Conservation (phyloP, 2,329 filamentous ascomycete genomes). For the Lomentospora prolificans region DNA sequence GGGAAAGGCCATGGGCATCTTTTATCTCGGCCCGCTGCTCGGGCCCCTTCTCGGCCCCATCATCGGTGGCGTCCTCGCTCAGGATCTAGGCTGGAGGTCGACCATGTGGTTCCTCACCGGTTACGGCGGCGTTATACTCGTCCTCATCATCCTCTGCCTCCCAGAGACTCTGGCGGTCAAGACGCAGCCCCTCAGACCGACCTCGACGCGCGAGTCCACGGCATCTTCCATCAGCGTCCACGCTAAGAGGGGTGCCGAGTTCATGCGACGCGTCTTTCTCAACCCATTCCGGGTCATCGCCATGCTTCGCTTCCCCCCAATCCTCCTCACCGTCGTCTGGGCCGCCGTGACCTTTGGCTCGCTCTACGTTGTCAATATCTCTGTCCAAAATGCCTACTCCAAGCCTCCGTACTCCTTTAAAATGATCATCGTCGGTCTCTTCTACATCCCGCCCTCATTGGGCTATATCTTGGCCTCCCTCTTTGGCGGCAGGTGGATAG, state of each 20-base stretch:
- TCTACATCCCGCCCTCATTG: constrained; percentile 67
- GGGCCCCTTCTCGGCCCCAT: constrained; percentile 70
- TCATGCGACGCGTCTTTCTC: constrained; percentile 41
- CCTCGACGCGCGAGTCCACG: constrained; percentile 53
- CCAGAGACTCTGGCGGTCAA: constrained; percentile 49
- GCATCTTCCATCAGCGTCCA: constrained; percentile 5
- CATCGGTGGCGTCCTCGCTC: constrained; percentile 61
- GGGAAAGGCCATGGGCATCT: constrained; percentile 71
- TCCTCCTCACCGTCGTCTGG: constrained; percentile 63
- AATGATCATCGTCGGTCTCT: constrained; percentile 59
- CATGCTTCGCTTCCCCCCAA: constrained; percentile 65
- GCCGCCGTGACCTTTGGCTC: constrained; percentile 66
- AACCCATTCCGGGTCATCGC: constrained; percentile 63
- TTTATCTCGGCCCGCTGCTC: constrained; percentile 69
- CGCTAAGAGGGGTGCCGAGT: background rate
- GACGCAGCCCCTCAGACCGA: constrained; percentile 24
- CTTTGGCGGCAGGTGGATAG: constrained; percentile 68
- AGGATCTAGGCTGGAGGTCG: constrained; percentile 62
- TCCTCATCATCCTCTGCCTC: constrained; percentile 49
- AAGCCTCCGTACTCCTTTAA: constrained; percentile 57
- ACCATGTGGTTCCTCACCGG: constrained; percentile 70
- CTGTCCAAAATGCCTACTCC: constrained; percentile 61
- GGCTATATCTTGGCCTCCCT: constrained; percentile 63
- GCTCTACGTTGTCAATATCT: constrained; percentile 70
- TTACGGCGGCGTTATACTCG: constrained; percentile 51